Evolutionary conservation across 2,329 filamentous ascomycete genomes (phyloP).

Genomic region (Colletotrichum australisinense): DNA sequence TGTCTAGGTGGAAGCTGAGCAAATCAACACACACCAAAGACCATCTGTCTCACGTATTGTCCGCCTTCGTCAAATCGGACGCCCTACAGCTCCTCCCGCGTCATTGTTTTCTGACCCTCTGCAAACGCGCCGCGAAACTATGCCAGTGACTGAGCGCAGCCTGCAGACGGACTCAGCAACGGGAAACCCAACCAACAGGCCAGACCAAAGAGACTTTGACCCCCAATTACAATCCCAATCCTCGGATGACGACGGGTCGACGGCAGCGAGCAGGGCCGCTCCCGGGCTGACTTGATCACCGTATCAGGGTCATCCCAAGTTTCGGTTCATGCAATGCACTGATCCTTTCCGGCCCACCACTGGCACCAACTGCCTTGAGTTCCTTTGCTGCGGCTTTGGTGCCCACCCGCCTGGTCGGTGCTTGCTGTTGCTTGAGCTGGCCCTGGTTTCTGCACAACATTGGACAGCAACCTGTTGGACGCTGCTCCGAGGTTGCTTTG

Average conservation of each 20-base stretch:
- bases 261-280: slow-evolving; percentile 13
- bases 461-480: background rate
- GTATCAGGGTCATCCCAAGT: slow-evolving; percentile 30
- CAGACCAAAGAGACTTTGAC: background rate
- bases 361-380: background rate
- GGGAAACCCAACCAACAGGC: background rate
- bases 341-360: slow-evolving; percentile 15
- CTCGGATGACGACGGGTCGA: slow-evolving; percentile 24
- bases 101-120: background rate
- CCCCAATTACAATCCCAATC: slow-evolving; percentile 1
- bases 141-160: slow-evolving; percentile 10
- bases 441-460: slow-evolving; percentile 13
- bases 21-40: background rate
- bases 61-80: slow-evolving; percentile 1
- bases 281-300: slow-evolving; percentile 10
- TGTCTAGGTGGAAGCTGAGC: no score
- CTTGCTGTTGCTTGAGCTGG: background rate
- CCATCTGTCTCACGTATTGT: background rate
- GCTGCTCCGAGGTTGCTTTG: background rate
- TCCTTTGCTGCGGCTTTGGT: background rate
- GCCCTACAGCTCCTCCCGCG: background rate
- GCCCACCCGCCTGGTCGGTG: background rate
- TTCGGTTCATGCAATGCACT: slow-evolving; percentile 30
- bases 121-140: slow-evolving; percentile 22
- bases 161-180: background rate